A percentile compares a stretch with the other conserved stretches of the same genome.
These are phyloP conservation scores for Funneliformis geosporum DNA, from an alignment of 192 early-diverging fungal species.

Conservation along the genomic window DNA sequence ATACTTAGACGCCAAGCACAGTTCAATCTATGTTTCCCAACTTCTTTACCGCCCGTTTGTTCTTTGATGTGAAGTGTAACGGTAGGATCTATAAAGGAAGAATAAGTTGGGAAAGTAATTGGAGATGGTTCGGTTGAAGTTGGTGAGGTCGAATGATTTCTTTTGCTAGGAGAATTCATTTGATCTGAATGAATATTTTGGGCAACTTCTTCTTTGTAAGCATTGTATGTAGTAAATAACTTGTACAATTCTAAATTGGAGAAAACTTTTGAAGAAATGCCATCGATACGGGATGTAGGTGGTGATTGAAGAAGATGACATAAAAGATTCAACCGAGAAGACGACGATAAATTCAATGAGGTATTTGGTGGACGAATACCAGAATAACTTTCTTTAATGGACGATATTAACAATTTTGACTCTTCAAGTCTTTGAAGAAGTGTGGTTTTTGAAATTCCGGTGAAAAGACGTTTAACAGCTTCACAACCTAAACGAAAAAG, in stretches of 20 bases:
- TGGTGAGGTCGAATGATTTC: conserved; percentile 1
- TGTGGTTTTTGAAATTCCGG: conserved; percentile 14
- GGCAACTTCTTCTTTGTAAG: conserved; percentile 31
- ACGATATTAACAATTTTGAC: conserved; percentile 24
- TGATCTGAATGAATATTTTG: conserved; percentile 11
- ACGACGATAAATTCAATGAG: background rate
- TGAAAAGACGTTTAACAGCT: conserved; percentile 32
- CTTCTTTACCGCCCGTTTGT: conserved; percentile 30
- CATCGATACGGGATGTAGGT: conserved; percentile 33
- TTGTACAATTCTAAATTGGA: conserved; percentile 35
- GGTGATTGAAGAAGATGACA: conserved; percentile 34
- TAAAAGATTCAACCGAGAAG: conserved; percentile 28
- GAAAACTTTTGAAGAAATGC: conserved; percentile 34
- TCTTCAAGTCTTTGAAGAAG: conserved; percentile 34
- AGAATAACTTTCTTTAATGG: conserved; percentile 24
- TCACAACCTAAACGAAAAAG: conserved; percentile 24
- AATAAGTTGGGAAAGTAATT: conserved; percentile 31
- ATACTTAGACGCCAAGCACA: conserved; percentile 31
- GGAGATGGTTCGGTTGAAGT: conserved; percentile 7
- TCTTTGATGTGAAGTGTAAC: conserved; percentile 33
- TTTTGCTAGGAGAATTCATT: conserved; percentile 14
- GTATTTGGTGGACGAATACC: conserved; percentile 1
- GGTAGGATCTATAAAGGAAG: conserved; percentile 32
- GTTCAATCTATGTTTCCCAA: conserved; percentile 32
- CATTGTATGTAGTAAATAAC: conserved; percentile 32